Conservation (phyloP, 192 early-diverging fungal species). For the Umbelopsis vinacea region DNA sequence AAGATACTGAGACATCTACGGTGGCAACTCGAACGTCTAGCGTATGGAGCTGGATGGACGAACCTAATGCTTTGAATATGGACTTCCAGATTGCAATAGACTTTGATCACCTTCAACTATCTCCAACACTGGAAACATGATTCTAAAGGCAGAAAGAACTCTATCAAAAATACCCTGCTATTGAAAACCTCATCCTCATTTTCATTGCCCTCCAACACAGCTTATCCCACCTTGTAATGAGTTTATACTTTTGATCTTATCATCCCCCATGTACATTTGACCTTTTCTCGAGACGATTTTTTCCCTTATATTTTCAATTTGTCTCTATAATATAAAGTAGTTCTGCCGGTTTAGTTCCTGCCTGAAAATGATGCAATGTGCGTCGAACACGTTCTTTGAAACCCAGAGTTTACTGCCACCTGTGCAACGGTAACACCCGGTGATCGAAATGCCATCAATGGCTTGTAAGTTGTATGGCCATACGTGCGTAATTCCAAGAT, state of each 20-base stretch:
- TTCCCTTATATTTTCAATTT: background rate
- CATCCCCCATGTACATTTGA: background rate
- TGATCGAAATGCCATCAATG: too few relatives aligned
- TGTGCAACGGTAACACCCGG: too few relatives aligned
- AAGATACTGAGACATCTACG: background rate
- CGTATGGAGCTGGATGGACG: conserved; percentile 14
- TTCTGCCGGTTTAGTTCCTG: background rate
- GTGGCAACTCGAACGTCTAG: background rate
- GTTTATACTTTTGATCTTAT: background rate
- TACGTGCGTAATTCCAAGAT: background rate
- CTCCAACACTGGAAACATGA: conserved; percentile 11
- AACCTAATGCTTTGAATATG: conserved; percentile 10
- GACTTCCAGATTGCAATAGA: conserved; percentile 10
- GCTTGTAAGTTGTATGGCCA: too few relatives aligned
- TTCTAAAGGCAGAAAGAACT: background rate
- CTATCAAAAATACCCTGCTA: background rate
- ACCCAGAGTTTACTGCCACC: too few relatives aligned
- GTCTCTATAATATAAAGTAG: conserved; percentile 2
- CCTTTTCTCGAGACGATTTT: background rate
- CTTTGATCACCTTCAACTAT: conserved; percentile 8
- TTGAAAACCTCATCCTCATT: background rate
- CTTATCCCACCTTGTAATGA: background rate
- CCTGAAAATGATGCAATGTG: too few relatives aligned
- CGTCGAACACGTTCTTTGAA: too few relatives aligned
- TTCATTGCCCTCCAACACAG: too few relatives aligned